Base-by-base conservation (phyloP, 148 eudicot genomes). In the Salicornia ramosissima region DNA sequence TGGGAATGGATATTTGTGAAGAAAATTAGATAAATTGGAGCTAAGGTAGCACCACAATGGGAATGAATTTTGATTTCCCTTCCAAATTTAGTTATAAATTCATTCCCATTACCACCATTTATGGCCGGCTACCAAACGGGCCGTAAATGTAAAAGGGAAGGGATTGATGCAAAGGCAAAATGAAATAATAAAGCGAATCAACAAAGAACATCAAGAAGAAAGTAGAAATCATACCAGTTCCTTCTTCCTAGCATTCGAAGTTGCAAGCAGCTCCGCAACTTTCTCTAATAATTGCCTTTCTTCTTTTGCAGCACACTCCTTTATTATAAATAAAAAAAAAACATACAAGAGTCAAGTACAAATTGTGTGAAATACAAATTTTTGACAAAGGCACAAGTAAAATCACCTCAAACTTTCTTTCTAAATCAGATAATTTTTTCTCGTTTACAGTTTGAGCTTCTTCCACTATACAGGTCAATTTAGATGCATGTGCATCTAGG, bases 271-370 rank as follows among this genome's bases (percentile, higher is more conserved):
- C 75, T 95, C 96, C 28, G 96, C 97, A 59, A 95, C 93, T 80
- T 89, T 95, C 55, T 86, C 90, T 70, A 95, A 73, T 69, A 95
- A 74, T 81, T 91, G 86, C 57, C 40, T 85, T 75, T 95, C 99
- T 83, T 95, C 99, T 69, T 76, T 72, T 47, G 93, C 96, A 77
- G 97, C 96, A 83, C 88, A 95, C 55, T 95, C 97, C 97, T 95
- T 67, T 61, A 49, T 67, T 61, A 49, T 5, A 71, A 10, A 56
- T 50, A 45, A 12, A 52, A 56, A 55, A 34, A 19, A 40, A 74
- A 18, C 30, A 73, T n/a, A 24, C 58, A 28, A 71, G 46, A 67
- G 57, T 49, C 36, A 19, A 64, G 39, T 39, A 25, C 30, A 69
- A 13, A 50, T 51, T n/a, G 28, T 69, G 29, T 29, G 53, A 67